These are phyloP conservation scores for Neurospora sp. DNA, from an alignment of 2,329 filamentous ascomycete genomes.

Conservation along the genomic window DNA sequence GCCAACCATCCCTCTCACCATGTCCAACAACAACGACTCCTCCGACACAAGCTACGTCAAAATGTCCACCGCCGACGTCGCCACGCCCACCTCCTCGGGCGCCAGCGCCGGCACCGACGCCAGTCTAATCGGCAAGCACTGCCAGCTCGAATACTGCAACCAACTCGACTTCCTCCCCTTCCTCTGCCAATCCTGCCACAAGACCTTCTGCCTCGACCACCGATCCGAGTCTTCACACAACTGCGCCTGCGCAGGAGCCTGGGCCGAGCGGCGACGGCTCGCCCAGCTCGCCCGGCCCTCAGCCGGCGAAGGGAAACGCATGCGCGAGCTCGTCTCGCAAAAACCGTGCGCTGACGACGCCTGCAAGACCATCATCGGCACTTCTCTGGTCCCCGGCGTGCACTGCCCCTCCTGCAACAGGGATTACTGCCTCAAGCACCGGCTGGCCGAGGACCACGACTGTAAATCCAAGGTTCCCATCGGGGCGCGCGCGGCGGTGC, in stretches of 20 bases:
- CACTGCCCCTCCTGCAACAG: conserved; percentile 64
- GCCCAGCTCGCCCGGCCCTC: conserved; percentile 44
- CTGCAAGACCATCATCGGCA: conserved; percentile 66
- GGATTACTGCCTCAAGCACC: conserved; percentile 69
- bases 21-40: conserved; percentile 31
- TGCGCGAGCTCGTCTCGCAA: conserved; percentile 46
- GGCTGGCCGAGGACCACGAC: conserved; percentile 71
- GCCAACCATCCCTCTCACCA: conserved; percentile 22
- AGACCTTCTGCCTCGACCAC: conserved; percentile 89
- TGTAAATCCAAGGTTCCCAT: conserved; percentile 64
- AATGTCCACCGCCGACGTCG: conserved; percentile 50
- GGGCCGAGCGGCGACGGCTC: conserved; percentile 47
- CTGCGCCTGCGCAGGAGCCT: conserved; percentile 50
- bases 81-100: conserved; percentile 17
- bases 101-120: conserved; percentile 47
- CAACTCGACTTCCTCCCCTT: conserved; percentile 96
- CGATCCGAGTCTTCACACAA: conserved; percentile 75
- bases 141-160: conserved; percentile 83
- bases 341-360: conserved; percentile 57
- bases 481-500: conserved; percentile 40
- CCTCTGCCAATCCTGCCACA: conserved; percentile 76
- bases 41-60: conserved; percentile 52
- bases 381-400: conserved; percentile 55
- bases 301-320: conserved; percentile 42
- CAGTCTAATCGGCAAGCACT: conserved; percentile 80